Evolutionary conservation across 805 yeast species (phyloP).

Genomic region (Ogataea glucozyma): DNA sequence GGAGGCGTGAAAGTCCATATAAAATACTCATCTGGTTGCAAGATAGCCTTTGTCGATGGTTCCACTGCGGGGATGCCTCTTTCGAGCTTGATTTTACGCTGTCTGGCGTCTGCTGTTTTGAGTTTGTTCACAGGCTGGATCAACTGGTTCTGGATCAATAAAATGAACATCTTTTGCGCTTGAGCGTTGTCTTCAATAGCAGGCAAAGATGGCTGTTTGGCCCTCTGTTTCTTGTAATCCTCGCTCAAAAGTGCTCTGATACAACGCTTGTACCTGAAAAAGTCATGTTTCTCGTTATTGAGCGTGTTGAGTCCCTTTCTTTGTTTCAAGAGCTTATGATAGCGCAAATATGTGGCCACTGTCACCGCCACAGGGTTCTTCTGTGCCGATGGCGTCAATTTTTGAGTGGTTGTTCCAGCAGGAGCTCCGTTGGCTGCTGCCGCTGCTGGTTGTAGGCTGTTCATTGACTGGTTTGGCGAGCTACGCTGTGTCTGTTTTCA

Average conservation of each 20-base stretch:
- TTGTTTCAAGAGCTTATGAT: slow-evolving; percentile 67
- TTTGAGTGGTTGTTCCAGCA: slow-evolving; percentile 17
- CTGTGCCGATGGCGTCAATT: slow-evolving; percentile 25
- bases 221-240: slow-evolving; percentile 52
- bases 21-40: slow-evolving; percentile 69
- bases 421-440: background rate
- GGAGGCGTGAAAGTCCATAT: slow-evolving; percentile 82
- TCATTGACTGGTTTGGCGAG: too few relatives aligned
- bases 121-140: slow-evolving; percentile 77
- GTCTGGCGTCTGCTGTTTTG: slow-evolving; percentile 64
- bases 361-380: slow-evolving; percentile 60
- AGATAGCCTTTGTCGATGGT: slow-evolving; percentile 55
- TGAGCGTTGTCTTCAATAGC: slow-evolving; percentile 49
- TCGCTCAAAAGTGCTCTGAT: slow-evolving; percentile 73
- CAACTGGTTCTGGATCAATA: slow-evolving; percentile 70
- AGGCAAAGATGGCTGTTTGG: slow-evolving; percentile 42
- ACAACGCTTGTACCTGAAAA: slow-evolving; percentile 85
- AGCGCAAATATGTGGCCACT: slow-evolving; percentile 70
- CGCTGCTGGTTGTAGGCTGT: background rate
- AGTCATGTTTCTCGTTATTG: slow-evolving; percentile 70
- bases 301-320: slow-evolving; percentile 68
- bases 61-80: slow-evolving; percentile 61
- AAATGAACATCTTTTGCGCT: slow-evolving; percentile 63
- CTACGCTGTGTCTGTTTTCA: too few relatives aligned
- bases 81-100: slow-evolving; percentile 61